These are phyloP conservation scores for Malassezia dermatis DNA, from an alignment of 1,284 basidiomycete genomes.

Conservation along the genomic window DNA sequence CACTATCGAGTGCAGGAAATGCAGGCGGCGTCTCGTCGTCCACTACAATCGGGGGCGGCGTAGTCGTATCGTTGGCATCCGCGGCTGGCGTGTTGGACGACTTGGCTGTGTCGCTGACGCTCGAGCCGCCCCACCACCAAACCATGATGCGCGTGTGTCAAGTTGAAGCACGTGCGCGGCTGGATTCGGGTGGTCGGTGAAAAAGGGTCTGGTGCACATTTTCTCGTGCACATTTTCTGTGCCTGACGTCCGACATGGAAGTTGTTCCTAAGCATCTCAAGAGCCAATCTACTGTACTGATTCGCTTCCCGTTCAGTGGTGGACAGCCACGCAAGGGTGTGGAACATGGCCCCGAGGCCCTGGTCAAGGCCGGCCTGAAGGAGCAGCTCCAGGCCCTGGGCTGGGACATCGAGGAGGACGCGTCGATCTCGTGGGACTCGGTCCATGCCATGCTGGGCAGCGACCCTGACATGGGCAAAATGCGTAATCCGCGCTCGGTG, in stretches of 20 bases:
- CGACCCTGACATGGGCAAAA: slow-evolving; percentile 33
- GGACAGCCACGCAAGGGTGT: slow-evolving; percentile 43
- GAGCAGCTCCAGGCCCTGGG: slow-evolving; percentile 55
- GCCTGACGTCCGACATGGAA: not conserved
- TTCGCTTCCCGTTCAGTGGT: slow-evolving; percentile 37
- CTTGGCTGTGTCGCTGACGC: not conserved
- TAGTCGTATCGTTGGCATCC: not conserved
- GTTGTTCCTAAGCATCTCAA: not conserved
- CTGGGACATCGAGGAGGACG: slow-evolving; percentile 78
- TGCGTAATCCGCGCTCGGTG: slow-evolving; percentile 38
- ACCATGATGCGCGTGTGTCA: not conserved
- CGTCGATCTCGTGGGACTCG: slow-evolving; percentile 76
- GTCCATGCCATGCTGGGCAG: slow-evolving; percentile 51
- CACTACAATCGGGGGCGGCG: not conserved
- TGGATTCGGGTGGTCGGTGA: not conserved
- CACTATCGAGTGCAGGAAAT: slow-evolving; percentile 70
- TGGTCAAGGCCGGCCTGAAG: slow-evolving; percentile 35
- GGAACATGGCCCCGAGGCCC: slow-evolving; percentile 37
- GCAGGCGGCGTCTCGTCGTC: slow-evolving; percentile 61
- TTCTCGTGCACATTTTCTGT: not conserved
- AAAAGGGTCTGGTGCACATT: not conserved
- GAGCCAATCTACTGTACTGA: slow-evolving; percentile 3
- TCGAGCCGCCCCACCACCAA: not conserved
- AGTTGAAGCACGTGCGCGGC: not conserved
- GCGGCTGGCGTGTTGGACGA: not conserved